Base-by-base conservation (phyloP, 768 basidiomycete species). In the Candolleomyces aberdarensis region DNA sequence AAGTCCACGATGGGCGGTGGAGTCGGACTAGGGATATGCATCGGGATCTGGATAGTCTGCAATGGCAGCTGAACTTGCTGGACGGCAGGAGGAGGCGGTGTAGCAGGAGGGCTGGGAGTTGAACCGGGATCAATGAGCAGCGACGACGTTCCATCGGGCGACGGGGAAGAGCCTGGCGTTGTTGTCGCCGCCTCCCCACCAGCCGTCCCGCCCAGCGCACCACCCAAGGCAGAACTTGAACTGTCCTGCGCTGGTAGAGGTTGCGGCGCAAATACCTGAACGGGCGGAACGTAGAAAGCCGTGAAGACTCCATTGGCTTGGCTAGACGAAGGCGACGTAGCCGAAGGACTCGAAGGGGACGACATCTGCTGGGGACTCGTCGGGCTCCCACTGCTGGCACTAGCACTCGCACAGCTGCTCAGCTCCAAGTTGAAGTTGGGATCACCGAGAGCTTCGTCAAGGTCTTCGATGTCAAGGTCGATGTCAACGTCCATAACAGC, bases 361-460 rank as follows among this genome's bases (percentile, higher is more conserved):
- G 62, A 58, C 9, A 60, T 56, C 15, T 49, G 31, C 11, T 64
- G 56, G 19, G 62, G 58, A 10, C 57, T 55, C 11, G 58, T 53
- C 36, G 56, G 60, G 22, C 54, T 57, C 55, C 26, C 26, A 26
- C 26, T 26, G 26, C 26, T 26, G 26, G 60, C 47, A 15, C 29
- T 41, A 0, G 63, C 65, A 3, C 67, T 70, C 31, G 70, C 71
- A 6, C 8, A 9, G 44, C 44, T 46, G 44, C 73, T 74, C n/a
- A 77, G 65, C 63, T 75, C 75, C 1, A 73, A 69, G 22, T 76
- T 76, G 60, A 76, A 78, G 15, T 72, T 71, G 8, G 76, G 76
- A 49, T 78, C 76, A 7, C 69, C 66, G 50, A 69, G 72, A 9
- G 73, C 70, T 58, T 74, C 74, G 29, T 74, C 70, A 19, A 61